Evolutionary conservation across 75 land plant genomes (phyloP), one percentile per base, ranked within the genome.

Genomic region (Pinus albicaulis): DNA sequence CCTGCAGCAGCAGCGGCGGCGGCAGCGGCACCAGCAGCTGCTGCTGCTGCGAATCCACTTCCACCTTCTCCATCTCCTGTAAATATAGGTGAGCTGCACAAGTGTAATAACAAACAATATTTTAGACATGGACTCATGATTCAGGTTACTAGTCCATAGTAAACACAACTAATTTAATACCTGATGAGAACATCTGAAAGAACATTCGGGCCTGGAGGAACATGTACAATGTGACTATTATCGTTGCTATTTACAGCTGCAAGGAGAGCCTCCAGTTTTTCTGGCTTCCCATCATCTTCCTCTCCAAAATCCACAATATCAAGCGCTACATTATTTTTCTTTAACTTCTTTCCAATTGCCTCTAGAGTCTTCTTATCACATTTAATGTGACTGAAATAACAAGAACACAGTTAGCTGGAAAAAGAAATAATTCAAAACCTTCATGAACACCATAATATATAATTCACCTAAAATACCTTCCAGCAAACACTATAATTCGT

Each of bases 11-110:
- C 98, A 10, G 92, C 96, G 7, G 95, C 93, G 28, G 98, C 98
- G 3, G 87, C 87, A 59, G 86, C 86, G 14, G 81, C 86, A 38
- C 83, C 86, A 14, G 87, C 87, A 6, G 87, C 87, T 10, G 87
- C 86, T 56, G 97, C 91, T 56, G 98, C 93, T 57, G 98, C 94
- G 86, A 95, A 93, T 52, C 97, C 94, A 86, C 92, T 93, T 77
- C 94, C 98, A 58, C 91, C 92, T 76, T 93, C 99, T 58, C 96
- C 98, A 78, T 93, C 98, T 28, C 97, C 98, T 36, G 95, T 93
- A 68, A 95, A 96, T 25, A 96, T 87, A 48, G 99, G 96, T 20
- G 99, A 91, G 74, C 99, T 96, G 85, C 77, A 74, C 61, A 22
- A 22, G 5, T 57, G 26, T 4, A 66, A 78, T 65, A 23, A 68